phyloP scores from a whole-genome alignment of 1,139 yeast species.

The Debaryomyces fabryi region DNA sequence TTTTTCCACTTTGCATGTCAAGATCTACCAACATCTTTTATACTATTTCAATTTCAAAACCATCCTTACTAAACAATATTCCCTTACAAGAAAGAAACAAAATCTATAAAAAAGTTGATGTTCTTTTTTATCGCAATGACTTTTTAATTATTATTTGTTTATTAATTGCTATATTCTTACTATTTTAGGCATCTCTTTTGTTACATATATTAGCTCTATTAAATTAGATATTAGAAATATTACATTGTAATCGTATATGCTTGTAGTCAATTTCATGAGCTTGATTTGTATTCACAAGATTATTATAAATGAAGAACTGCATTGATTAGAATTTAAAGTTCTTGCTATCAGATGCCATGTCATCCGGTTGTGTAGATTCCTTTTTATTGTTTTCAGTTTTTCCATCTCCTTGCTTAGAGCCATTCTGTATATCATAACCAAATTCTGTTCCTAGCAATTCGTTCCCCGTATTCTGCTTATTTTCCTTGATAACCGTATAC shows the following conservation, averaged over 20 bases:
- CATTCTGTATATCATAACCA: slow-evolving; percentile 22
- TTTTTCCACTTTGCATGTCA: slow-evolving; percentile 9
- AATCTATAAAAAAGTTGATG: slow-evolving; percentile 3
- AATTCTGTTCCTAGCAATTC: slow-evolving; percentile 22
- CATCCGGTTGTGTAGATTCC: not conserved
- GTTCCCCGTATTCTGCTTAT: slow-evolving; percentile 14
- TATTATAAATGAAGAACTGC: not conserved
- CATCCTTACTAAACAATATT: slow-evolving; percentile 1
- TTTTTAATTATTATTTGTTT: slow-evolving; percentile 4
- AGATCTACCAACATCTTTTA: slow-evolving; percentile 5
- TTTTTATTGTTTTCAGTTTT: slow-evolving; percentile 4
- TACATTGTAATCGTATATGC: not conserved
- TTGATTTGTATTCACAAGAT: not conserved
- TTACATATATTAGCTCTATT: slow-evolving; percentile 8
- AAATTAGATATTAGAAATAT: slow-evolving; percentile 7
- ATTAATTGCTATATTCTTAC: slow-evolving; percentile 4
- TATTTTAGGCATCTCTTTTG: slow-evolving; percentile 7
- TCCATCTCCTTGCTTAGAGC: slow-evolving; percentile 7
- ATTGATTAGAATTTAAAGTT: slow-evolving; percentile 15
- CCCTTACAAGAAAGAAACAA: not conserved
- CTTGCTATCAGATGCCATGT: slow-evolving; percentile 4
- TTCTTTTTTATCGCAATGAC: slow-evolving; percentile 4
- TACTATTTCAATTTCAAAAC: slow-evolving; percentile 5
- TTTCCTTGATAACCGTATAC: slow-evolving; percentile 36
- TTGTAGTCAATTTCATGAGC: not conserved